Evolutionary conservation across 352 stramenopile species (phyloP), one percentile per base, ranked within the genome.

Genomic region (Phytophthora chlamydospora): DNA sequence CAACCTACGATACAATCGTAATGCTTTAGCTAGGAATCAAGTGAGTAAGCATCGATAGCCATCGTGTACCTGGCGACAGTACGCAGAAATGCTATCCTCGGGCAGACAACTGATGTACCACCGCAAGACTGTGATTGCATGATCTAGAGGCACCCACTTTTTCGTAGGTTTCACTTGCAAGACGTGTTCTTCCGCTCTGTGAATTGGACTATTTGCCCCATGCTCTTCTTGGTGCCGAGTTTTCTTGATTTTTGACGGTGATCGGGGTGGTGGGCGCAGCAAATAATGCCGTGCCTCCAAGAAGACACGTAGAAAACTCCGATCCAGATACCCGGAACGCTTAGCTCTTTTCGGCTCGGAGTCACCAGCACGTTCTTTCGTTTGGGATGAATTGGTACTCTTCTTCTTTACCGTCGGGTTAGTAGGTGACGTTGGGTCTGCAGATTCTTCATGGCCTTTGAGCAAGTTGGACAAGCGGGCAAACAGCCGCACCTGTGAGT

Each of bases 291-390:
- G 68, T 12, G 80, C 81, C 24, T 75, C 61, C n/a, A 91, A 67
- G 36, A 86, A 93, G 0, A 91, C 83, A 3, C 73, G 78, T 16
- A 93, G 66, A 47, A 89, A 90, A 49, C 71, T 89, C 6, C 78
- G 71, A 53, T 85, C 78, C 11, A 93, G 50, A 19, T 79, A 78
- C 14, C 59, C 58, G 24, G 55, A 58, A 8, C 67, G 66, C 38
- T 73, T 58, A 3, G 16, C 11, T 35, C 11, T 29, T 16, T 62
- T 66, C 42, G 33, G 5, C 27, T 54, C 19, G 7, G 29, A 21
- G 11, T 66, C 47, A 46, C 7, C n/a, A 4, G 13, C 10, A 48
- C 34, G 33, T 7, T 59, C 35, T 27, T 42, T 16, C 12, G 34
- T 32, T 16, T 68, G 27, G 38, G 51, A 29, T 3, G 41, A 11